Percentiles rank a stretch among this genome's conserved stretches.
phyloP scores from a whole-genome alignment of 2,329 filamentous ascomycete species.

The Tolypocladium endophyticum region DNA sequence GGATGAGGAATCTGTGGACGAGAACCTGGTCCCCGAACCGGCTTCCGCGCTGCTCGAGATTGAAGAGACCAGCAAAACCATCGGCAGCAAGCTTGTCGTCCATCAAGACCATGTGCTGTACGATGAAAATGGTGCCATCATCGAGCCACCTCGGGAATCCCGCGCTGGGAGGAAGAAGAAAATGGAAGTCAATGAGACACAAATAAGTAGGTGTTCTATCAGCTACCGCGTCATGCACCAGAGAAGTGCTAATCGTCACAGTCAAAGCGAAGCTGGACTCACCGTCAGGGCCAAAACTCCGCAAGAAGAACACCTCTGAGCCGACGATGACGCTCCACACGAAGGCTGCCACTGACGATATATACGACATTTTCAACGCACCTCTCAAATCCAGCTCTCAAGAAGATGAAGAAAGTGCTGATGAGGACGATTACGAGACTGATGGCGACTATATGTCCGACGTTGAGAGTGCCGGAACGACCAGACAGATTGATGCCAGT shows the following conservation, averaged over 20 bases:
- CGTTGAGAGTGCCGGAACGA: slow-evolving; percentile 74
- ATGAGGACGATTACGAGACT: slow-evolving; percentile 60
- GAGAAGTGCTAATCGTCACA: slow-evolving; percentile 28
- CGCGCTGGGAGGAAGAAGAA: slow-evolving; percentile 59
- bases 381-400: slow-evolving; percentile 33
- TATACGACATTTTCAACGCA: slow-evolving; percentile 94
- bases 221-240: background rate
- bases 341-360: slow-evolving; percentile 88
- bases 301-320: slow-evolving; percentile 63
- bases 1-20: slow-evolving; percentile 32
- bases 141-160: slow-evolving; percentile 32
- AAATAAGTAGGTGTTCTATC: slow-evolving; percentile 60
- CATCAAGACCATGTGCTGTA: slow-evolving; percentile 34
- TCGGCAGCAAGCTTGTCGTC: slow-evolving; percentile 28
- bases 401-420: slow-evolving; percentile 32
- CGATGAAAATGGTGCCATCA: slow-evolving; percentile 49
- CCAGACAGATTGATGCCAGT: slow-evolving; percentile 48
- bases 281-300: slow-evolving; percentile 73
- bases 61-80: slow-evolving; percentile 16
- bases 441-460: slow-evolving; percentile 74
- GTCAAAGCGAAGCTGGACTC: slow-evolving; percentile 92
- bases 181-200: slow-evolving; percentile 82
- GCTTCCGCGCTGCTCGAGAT: slow-evolving; percentile 17
- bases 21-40: slow-evolving; percentile 19
- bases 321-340: slow-evolving; percentile 99